phyloP scores from a whole-genome alignment of 352 stramenopile species.

The Globisporangium recalcitrans region DNA sequence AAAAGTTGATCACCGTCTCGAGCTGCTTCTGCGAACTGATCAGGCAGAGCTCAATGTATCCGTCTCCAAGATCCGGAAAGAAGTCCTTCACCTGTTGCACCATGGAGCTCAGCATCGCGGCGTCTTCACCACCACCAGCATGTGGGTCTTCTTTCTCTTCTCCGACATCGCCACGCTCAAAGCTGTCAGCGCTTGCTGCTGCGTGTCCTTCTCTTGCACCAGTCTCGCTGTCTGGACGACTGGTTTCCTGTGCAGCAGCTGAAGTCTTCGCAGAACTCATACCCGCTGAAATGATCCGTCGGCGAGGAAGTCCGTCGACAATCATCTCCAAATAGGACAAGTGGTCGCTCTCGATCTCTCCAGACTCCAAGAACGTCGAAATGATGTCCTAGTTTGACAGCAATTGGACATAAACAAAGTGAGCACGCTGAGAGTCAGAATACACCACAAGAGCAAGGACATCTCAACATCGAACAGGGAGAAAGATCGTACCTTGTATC shows the following conservation, averaged over 20 bases:
- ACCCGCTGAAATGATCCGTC: conserved; percentile 21
- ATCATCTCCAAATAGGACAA: conserved; percentile 74
- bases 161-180: not conserved
- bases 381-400: conserved; percentile 34
- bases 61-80: conserved; percentile 52
- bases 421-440: not conserved
- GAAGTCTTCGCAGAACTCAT: conserved; percentile 4
- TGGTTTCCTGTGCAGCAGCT: not conserved
- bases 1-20: conserved; percentile 52
- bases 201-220: conserved; percentile 4
- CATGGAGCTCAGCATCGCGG: conserved; percentile 23
- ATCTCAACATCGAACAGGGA: not conserved
- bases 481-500: conserved; percentile 36
- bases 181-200: not conserved
- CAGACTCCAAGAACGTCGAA: conserved; percentile 40
- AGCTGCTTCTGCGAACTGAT: conserved; percentile 37
- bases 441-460: not conserved
- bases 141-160: conserved; percentile 1
- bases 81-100: conserved; percentile 56
- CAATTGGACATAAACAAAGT: not conserved
- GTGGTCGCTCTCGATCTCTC: conserved; percentile 49
- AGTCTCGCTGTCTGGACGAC: not conserved
- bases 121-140: not conserved
- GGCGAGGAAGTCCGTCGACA: conserved; percentile 50
- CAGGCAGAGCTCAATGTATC: conserved; percentile 60